Evolutionary conservation across 148 eudicot species (phyloP).

Genomic region (Cornus kousa): DNA sequence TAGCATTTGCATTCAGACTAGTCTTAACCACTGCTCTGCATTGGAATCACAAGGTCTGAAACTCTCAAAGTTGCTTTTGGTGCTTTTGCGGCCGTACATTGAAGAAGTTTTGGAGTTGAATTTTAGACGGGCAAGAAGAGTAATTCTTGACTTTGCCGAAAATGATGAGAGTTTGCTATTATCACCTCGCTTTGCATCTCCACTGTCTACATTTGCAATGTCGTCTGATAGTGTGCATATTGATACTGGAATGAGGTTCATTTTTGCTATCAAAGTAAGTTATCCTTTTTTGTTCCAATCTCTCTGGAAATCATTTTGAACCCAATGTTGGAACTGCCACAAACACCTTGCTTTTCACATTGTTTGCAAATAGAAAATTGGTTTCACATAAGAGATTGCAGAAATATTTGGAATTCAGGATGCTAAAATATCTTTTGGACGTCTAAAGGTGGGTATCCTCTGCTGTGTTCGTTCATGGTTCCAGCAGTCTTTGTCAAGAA

Average conservation of each 20-base stretch:
- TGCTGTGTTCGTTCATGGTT: not conserved
- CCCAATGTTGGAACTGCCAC: not conserved
- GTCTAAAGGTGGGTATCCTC: not conserved
- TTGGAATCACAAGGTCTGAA: constrained; percentile 79
- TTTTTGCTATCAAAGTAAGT: constrained; percentile 76
- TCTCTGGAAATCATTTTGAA: not conserved
- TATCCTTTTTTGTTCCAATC: not conserved
- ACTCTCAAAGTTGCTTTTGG: constrained; percentile 80
- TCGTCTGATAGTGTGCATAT: constrained; percentile 69
- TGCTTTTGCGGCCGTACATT: constrained; percentile 76
- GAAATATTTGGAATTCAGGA: not conserved
- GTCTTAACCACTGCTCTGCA: constrained; percentile 69
- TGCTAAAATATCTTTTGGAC: not conserved
- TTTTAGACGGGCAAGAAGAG: constrained; percentile 79
- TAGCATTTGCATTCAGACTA: constrained; percentile 78
- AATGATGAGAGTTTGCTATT: constrained; percentile 55
- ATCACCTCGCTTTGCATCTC: constrained; percentile 84
- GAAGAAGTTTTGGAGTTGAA: constrained; percentile 94
- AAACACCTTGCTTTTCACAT: not conserved
- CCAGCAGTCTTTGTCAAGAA: not conserved
- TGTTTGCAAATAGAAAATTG: not conserved
- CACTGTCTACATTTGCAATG: constrained; percentile 66
- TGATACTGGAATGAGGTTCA: constrained; percentile 71
- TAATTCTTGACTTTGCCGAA: constrained; percentile 54
- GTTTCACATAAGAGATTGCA: not conserved